Base-by-base conservation (phyloP, 768 basidiomycete genomes). In the Phlegmacium glaucopus region DNA sequence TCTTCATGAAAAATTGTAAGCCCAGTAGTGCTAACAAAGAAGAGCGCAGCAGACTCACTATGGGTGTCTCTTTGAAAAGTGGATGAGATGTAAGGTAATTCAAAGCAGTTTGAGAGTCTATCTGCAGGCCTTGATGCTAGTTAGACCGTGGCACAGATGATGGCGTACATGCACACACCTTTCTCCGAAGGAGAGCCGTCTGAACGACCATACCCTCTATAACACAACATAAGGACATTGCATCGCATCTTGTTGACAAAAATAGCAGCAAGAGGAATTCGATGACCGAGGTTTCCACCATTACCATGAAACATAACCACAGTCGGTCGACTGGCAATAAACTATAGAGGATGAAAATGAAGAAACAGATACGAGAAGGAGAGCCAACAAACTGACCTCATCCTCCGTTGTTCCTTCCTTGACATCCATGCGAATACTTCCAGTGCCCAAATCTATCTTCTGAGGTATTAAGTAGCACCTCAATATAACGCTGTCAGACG, bases 261-360 rank as follows among this genome's bases (percentile, higher is more conserved):
- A 28, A 91, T 78, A 42, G 79, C 78, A 0, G 89, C 94, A 22
- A 96, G 71, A 2, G 94, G 95, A 60, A 97, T 78, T 18, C 95
- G 79, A 60, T 98, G 95, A 1, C 95, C 94, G 32, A 83, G 73
- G 55, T 91, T 92, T 11, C 89, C 89, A 0, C 83, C 88, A 57
- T 90, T 90, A 6, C 95, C 95, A 56, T 97, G 94, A 47, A 96
- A 92, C 83, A 97, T 90, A 42, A 98, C 65, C 2, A 98, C 74
- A 0, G 93, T 96, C 1, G 95, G 95, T 12, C 93, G 74, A 37
- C 63, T 70, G 4, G 71, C 59, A 25, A 71, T 64, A 47, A 76
- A 72, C 77, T 77, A 12, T 2, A 13, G 9, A 28, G 30, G 17
- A 27, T 25, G 37, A 15, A n/a, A 18, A 42, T n/a, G 16, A 39